These are phyloP conservation scores for Begonia fuchsioides DNA, from an alignment of 306 rosid species.

Conservation along the genomic window DNA sequence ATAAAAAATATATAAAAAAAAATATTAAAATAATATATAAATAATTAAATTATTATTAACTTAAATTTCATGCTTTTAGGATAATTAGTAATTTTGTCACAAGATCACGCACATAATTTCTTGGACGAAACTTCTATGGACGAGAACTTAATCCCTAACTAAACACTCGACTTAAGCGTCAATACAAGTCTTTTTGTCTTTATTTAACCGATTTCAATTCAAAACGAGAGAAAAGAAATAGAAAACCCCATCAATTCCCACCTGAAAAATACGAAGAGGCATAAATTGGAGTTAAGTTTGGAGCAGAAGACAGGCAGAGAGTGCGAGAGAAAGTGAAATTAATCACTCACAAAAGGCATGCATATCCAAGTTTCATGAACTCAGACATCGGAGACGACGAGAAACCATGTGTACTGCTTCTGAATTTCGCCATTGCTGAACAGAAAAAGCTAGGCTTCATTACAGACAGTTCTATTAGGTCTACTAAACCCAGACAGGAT, in stretches of 20 bases:
- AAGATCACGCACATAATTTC: too few relatives aligned
- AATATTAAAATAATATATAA: too few relatives aligned
- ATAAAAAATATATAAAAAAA: too few relatives aligned
- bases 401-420: conserved; percentile 44
- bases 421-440: conserved; percentile 28
- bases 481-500: conserved; percentile 29
- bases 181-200: too few relatives aligned
- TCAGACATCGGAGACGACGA: conserved; percentile 33
- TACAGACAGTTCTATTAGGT: conserved; percentile 22
- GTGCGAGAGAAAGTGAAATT: conserved; percentile 56
- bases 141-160: too few relatives aligned
- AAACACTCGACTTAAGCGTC: too few relatives aligned
- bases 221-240: neutral
- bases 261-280: conserved; percentile 49
- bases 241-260: conserved; percentile 6
- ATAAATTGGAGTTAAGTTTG: conserved; percentile 26
- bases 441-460: conserved; percentile 20
- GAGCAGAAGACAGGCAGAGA: conserved; percentile 58
- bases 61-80: too few relatives aligned
- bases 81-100: too few relatives aligned
- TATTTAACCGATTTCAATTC: neutral
- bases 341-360: conserved; percentile 21
- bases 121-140: too few relatives aligned
- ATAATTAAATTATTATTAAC: too few relatives aligned
- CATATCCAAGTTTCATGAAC: conserved; percentile 29